Evolutionary conservation across 768 basidiomycete genomes (phyloP).

Genomic region (Crepidotus variabilis): DNA sequence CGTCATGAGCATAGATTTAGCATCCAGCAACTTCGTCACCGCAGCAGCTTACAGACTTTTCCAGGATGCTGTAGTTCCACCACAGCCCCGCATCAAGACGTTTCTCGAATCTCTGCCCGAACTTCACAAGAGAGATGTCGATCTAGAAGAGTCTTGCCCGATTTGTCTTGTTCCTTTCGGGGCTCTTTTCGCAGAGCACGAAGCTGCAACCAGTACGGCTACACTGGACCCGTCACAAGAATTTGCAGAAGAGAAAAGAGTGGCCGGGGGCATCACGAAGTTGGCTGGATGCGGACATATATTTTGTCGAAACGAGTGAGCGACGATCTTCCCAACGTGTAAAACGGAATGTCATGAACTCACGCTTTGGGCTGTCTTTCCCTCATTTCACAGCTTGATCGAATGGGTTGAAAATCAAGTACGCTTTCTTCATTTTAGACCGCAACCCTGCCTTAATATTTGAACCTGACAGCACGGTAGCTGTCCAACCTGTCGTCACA

Average conservation of each 20-base stretch:
- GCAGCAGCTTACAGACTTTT: conserved; percentile 21
- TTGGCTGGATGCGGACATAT: conserved; percentile 59
- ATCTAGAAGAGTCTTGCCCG: conserved; percentile 55
- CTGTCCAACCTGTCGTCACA: conserved; percentile 64
- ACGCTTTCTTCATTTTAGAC: conserved; percentile 10
- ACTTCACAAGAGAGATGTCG: conserved; percentile 34
- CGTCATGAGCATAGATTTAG: background rate
- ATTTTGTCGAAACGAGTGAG: conserved; percentile 65
- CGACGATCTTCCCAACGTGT: background rate
- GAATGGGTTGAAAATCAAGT: conserved; percentile 65
- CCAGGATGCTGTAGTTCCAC: conserved; percentile 16
- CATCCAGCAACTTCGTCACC: background rate
- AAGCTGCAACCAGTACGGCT: conserved; percentile 4
- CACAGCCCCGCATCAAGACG: conserved; percentile 29
- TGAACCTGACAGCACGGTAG: conserved; percentile 53
- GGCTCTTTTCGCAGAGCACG: conserved; percentile 33
- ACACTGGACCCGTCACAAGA: background rate
- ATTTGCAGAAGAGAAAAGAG: conserved; percentile 6
- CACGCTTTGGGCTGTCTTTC: background rate
- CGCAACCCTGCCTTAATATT: background rate
- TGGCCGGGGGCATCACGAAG: conserved; percentile 50
- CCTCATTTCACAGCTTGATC: conserved; percentile 37
- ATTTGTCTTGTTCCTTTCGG: conserved; percentile 60
- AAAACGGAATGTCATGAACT: background rate
- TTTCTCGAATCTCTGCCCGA: conserved; percentile 42